Percentiles rank a stretch among this genome's conserved stretches.
Evolutionary conservation across 768 basidiomycete species (phyloP).

Genomic region (Coprinopsis strossmayeri): DNA sequence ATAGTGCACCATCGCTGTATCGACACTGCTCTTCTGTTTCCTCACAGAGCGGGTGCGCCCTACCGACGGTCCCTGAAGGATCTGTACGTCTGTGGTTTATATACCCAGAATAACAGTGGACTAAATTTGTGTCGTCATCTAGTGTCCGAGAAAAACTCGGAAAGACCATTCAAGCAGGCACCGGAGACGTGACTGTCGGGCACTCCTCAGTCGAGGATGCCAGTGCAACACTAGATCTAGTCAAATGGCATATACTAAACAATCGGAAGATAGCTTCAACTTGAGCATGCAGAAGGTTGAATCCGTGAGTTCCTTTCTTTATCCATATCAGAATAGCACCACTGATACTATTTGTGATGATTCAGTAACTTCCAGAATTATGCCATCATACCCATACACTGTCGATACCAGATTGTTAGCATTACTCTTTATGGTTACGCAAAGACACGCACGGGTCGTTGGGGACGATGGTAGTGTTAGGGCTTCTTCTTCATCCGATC

Average conservation of each 20-base stretch:
- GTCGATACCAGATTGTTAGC: not conserved
- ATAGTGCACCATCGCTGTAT: slow-evolving; percentile 81
- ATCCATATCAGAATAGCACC: slow-evolving; percentile 53
- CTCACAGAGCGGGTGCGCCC: slow-evolving; percentile 67
- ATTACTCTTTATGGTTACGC: slow-evolving; percentile 5
- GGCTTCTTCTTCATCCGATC: slow-evolving; percentile 69
- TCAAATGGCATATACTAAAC: slow-evolving; percentile 75
- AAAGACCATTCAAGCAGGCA: slow-evolving; percentile 61
- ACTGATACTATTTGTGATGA: slow-evolving; percentile 73
- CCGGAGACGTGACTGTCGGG: slow-evolving; percentile 64
- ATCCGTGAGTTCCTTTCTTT: too few species aligned
- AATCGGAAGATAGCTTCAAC: too few species aligned
- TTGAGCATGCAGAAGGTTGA: too few species aligned
- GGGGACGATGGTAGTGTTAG: slow-evolving; percentile 63
- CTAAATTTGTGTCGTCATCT: slow-evolving; percentile 10
- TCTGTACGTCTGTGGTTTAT: slow-evolving; percentile 55
- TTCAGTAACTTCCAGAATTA: slow-evolving; percentile 74
- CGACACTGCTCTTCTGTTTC: slow-evolving; percentile 85
- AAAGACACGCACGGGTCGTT: slow-evolving; percentile 41
- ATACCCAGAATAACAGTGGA: too few species aligned
- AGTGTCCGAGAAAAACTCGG: slow-evolving; percentile 83
- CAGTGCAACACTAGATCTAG: slow-evolving; percentile 78
- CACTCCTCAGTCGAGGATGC: slow-evolving; percentile 94
- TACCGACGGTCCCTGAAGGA: slow-evolving; percentile 78
- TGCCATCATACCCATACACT: slow-evolving; percentile 79